These are phyloP conservation scores for Apiotrichum gracile DNA, from an alignment of 1,284 basidiomycete genomes.

Conservation along the genomic window DNA sequence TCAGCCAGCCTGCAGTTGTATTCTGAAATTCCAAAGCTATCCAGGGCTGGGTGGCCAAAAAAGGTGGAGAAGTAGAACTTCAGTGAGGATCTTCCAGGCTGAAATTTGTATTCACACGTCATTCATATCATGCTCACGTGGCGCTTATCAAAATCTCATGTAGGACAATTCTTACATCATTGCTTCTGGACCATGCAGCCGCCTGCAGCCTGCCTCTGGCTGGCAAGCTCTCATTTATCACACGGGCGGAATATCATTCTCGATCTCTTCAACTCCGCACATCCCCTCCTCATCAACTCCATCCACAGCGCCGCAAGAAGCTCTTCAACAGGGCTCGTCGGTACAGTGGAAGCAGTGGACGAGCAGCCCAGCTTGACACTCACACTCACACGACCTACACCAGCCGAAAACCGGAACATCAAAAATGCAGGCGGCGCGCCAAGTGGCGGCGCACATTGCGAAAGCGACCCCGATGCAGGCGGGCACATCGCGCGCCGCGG, in stretches of 20 bases:
- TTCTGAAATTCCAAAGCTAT: background rate
- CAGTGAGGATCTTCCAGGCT: too few relatives aligned
- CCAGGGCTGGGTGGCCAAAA: background rate
- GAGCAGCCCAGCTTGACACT: background rate
- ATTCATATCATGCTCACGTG: background rate
- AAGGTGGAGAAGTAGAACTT: too few relatives aligned
- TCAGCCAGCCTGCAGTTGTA: background rate
- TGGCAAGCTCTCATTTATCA: too few relatives aligned
- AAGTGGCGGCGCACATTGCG: background rate
- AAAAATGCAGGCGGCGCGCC: conserved; percentile 6
- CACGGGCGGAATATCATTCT: background rate
- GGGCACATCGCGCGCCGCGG: background rate
- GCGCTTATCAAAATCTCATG: too few relatives aligned
- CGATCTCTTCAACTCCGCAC: background rate
- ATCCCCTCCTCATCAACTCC: background rate
- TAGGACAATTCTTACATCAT: too few relatives aligned
- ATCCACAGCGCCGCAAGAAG: background rate
- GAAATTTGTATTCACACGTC: conserved; percentile 1
- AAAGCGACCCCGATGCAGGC: background rate
- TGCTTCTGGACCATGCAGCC: too few relatives aligned
- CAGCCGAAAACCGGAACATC: too few relatives aligned
- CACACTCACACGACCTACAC: background rate
- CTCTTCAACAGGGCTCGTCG: conserved; percentile 11
- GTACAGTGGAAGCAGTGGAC: background rate
- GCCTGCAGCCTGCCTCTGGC: too few relatives aligned